Conservation (phyloP, 75 land plant species). For the Pseudotsuga menziesii region DNA sequence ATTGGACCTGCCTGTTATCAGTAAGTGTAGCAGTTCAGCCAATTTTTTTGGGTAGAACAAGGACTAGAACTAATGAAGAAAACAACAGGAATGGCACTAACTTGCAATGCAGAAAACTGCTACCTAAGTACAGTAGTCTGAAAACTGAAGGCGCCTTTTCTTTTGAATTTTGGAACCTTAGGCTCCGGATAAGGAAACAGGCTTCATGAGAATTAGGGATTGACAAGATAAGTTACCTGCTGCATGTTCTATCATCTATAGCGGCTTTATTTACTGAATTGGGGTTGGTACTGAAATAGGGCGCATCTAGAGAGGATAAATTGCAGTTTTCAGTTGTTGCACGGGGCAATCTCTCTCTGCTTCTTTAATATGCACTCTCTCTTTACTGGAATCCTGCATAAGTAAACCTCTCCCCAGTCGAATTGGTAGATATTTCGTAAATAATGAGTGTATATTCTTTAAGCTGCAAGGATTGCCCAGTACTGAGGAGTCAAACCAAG, state of each 20-base stretch:
- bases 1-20: slow-evolving; percentile 92
- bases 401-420: neutral
- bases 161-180: slow-evolving; percentile 1
- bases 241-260: neutral
- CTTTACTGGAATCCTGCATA: neutral
- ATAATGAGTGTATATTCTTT: neutral
- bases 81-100: neutral
- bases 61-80: no score
- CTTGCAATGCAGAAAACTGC: neutral
- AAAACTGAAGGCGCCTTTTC: neutral
- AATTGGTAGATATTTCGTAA: neutral
- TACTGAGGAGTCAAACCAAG: neutral
- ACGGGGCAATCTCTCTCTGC: no score
- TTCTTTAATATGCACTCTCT: no score
- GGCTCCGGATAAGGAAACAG: neutral
- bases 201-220: neutral
- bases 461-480: neutral
- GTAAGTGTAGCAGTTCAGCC: slow-evolving; percentile 33
- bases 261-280: neutral
- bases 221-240: neutral
- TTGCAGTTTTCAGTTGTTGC: no score
- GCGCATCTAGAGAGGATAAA: neutral
- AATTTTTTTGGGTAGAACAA: neutral
- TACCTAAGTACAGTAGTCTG: neutral
- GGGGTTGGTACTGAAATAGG: neutral